These are phyloP conservation scores for Tulasnella sp. DNA, from an alignment of 768 basidiomycete genomes.

Conservation along the genomic window DNA sequence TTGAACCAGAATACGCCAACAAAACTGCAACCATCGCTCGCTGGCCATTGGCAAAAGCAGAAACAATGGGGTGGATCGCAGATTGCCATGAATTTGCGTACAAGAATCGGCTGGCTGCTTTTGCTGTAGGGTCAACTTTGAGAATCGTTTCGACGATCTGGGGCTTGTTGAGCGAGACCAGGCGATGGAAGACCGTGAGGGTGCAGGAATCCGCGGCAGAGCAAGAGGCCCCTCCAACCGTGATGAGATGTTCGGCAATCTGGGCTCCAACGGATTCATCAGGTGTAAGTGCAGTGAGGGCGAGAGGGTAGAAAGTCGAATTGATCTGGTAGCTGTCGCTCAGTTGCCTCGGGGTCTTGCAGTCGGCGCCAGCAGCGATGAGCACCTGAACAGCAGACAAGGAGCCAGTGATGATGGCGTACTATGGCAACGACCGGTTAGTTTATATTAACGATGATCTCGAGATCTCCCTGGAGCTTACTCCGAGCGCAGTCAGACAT, in stretches of 20 bases:
- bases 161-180: conserved; percentile 26
- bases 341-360: conserved; percentile 32
- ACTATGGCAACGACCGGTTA: neutral
- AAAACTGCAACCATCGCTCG: conserved; percentile 29
- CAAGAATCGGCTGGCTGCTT: conserved; percentile 30
- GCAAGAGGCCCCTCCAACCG: conserved; percentile 28
- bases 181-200: conserved; percentile 31
- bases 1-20: conserved; percentile 30
- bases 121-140: conserved; percentile 29
- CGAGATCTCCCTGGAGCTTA: conserved; percentile 36
- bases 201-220: conserved; percentile 29
- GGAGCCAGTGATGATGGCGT: conserved; percentile 36
- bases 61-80: conserved; percentile 28
- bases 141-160: conserved; percentile 29
- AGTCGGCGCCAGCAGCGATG: conserved; percentile 43
- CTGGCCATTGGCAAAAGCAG: conserved; percentile 26
- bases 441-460: neutral
- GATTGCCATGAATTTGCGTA: neutral
- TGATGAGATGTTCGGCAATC: conserved; percentile 29
- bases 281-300: conserved; percentile 27
- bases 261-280: conserved; percentile 25
- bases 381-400: conserved; percentile 41
- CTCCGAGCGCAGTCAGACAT: conserved; percentile 42
- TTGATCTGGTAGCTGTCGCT: conserved; percentile 24
- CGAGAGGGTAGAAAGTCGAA: conserved; percentile 27